phyloP scores from a whole-genome alignment of 441 rosid genomes.

The Pelargonium myrrhifolium region DNA sequence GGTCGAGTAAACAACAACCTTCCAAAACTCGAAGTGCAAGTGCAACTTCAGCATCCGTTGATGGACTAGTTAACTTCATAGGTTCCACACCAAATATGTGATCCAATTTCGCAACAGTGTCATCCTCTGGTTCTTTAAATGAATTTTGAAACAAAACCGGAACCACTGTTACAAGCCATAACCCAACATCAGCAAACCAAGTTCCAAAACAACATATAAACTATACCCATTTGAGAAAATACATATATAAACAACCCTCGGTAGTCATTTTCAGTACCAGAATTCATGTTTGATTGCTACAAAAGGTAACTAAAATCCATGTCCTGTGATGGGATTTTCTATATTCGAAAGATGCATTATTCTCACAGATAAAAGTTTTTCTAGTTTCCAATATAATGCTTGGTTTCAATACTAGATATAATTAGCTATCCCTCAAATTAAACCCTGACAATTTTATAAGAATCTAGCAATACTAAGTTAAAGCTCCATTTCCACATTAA shows the following conservation, averaged over 20 bases:
- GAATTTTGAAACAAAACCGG: slow-evolving; percentile 70
- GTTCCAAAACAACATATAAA: neutral
- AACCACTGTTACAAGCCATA: slow-evolving; percentile 42
- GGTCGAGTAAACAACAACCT: slow-evolving; percentile 86
- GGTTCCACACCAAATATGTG: slow-evolving; percentile 77
- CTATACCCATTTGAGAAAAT: neutral
- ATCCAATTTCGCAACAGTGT: slow-evolving; percentile 55
- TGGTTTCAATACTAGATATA: too few relatives aligned
- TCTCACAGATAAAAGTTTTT: too few relatives aligned
- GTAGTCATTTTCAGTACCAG: neutral
- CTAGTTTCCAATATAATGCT: too few relatives aligned
- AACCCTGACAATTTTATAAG: too few relatives aligned
- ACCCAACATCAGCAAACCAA: neutral
- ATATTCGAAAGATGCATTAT: neutral
- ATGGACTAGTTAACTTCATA: slow-evolving; percentile 68
- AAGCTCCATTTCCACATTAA: neutral
- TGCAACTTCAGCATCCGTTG: slow-evolving; percentile 66
- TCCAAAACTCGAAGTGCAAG: slow-evolving; percentile 85
- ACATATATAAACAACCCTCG: neutral
- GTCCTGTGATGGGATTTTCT: neutral
- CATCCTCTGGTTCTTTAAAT: slow-evolving; percentile 56
- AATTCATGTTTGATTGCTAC: neutral
- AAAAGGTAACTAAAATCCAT: neutral
- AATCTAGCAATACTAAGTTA: too few relatives aligned
- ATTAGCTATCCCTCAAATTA: neutral